Evolutionary conservation across 768 basidiomycete genomes (phyloP), one percentile per base, ranked within the genome.

Genomic region (Podaxis sp.): DNA sequence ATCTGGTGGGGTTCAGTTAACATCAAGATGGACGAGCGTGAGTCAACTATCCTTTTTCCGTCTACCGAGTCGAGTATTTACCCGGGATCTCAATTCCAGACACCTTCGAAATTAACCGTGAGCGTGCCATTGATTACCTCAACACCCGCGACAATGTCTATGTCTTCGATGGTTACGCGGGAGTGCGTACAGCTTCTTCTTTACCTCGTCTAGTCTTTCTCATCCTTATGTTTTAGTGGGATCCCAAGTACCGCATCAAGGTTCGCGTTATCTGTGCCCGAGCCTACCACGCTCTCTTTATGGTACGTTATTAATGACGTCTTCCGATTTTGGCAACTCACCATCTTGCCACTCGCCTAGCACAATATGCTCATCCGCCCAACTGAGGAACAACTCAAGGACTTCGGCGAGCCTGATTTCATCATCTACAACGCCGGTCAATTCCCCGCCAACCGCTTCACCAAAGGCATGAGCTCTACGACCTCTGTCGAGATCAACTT

Each of bases 1-100:
- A 90, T 99, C 73, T 99, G 97, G 95, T 98, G 97, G 97, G 96
- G 97, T 42, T 89, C 93, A 32, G 95, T 98, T 68, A 99, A 99
- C 80, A 98, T 98, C 78, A 96, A 97, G 82, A 91, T 96, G 89
- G 95, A 97, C 71, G 92, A 93, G 71, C 92, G 91, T 91, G 70
- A 64, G 90, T 81, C 51, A 37, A 3, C 3, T 27, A 1, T 27
- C 14, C 14, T 25, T 38, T 38, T 57, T 23, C 9, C 7, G 58
- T 32, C 54, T 53, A 47, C 25, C 55, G 35, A 55, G 16, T 52
- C 58, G 57, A 27, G 27, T 46, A 51, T 23, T 50, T 63, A 25
- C 50, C 16, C 57, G 54, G 53, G 25, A 27, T 40, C 62, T 23
- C 54, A 62, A 48, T 61, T n/a, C 60, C 46, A 90, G 86, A 99